These are phyloP conservation scores for Datura wrightii DNA, from an alignment of 257 asterid species.

Conservation along the genomic window DNA sequence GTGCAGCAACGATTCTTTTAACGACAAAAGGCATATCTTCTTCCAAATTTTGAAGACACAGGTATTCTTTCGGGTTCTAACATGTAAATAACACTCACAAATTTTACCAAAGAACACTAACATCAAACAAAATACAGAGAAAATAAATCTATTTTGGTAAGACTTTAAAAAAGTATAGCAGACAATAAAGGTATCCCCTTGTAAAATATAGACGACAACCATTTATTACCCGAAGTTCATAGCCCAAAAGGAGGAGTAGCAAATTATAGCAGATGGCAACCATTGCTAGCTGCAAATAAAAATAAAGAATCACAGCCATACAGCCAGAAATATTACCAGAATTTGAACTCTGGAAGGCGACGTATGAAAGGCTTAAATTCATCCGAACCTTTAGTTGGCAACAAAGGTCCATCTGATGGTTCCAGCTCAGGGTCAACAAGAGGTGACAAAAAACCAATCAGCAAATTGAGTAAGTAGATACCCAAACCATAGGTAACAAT, in stretches of 20 bases:
- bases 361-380: background rate
- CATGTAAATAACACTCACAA: background rate
- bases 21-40: background rate
- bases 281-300: background rate
- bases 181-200: background rate
- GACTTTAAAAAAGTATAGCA: background rate
- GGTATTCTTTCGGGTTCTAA: background rate
- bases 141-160: background rate
- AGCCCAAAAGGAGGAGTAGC: background rate
- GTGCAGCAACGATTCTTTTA: background rate
- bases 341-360: slow-evolving; percentile 45
- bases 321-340: slow-evolving; percentile 56
- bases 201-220: background rate
- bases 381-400: slow-evolving; percentile 51
- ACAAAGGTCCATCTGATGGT: slow-evolving; percentile 71
- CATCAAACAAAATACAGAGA: background rate
- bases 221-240: background rate
- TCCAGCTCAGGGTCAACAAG: slow-evolving; percentile 92
- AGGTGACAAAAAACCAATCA: slow-evolving; percentile 88
- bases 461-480: slow-evolving; percentile 78
- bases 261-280: background rate
- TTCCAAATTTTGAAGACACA: background rate
- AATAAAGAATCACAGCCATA: background rate
- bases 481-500: slow-evolving; percentile 82
- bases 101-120: background rate